Evolutionary conservation across 2,329 filamentous ascomycete genomes (phyloP), one percentile per base, ranked within the genome.

Genomic region (Aspergillus sp.): DNA sequence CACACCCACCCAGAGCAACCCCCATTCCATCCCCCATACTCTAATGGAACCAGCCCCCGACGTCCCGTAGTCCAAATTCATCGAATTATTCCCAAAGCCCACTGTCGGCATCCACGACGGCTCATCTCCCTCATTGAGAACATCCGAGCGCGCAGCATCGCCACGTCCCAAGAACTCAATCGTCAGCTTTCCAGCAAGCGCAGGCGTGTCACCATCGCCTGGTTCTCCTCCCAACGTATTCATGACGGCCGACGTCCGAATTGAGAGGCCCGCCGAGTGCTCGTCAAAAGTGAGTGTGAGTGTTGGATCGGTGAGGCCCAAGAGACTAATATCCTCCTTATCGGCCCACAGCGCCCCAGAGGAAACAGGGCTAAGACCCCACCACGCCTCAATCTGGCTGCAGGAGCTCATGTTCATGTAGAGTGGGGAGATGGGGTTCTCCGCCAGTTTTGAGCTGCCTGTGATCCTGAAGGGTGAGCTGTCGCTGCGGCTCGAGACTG

Each of bases 81-180:
- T 13, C 7, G 52, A 52, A 17, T 49, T 47, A 47, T 55, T 55
- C 26, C 32, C 49, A 47, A 55, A 55, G 8, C 52, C 52, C 3
- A 55, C 33, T 7, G 49, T 52, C 11, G 32, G 41, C 13, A 19
- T 43, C 52, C 52, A 55, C 17, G 24, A 30, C 14, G 47, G 47
- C 4, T 43, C 32, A 13, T 14, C 13, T 14, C 38, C 42, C 36
- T 11, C 6, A 5, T 33, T 30, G 10, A 52, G 20, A 10, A 55
- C 26, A 41, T 52, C 49, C 45, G 52, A 55, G 9, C 46, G 32
- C 19, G 35, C 45, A n/a, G 30, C 22, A 19, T 55, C 53, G 16
- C 38, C 14, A 2, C 32, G 42, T 2, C 51, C 51, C 26, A 50
- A 26, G 33, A 53, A 53, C 30, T 53, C 47, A 14, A 53, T 32